Conservation (phyloP, 169 alveolate species). For the Eimeria praecox region DNA sequence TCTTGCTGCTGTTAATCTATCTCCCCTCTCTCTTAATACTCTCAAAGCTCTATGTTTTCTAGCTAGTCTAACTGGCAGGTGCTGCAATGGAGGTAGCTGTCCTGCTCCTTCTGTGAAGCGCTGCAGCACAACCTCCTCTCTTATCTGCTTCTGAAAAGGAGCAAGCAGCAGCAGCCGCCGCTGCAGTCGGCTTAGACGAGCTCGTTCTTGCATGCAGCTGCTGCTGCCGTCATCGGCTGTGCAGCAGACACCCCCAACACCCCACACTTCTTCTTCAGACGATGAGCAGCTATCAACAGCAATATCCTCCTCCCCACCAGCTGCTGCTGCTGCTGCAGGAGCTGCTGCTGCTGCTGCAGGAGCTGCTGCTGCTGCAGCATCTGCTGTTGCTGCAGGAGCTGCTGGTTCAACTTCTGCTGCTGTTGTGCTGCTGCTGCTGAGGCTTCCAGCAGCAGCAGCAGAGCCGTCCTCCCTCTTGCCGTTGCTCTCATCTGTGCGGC, state of each 20-base stretch:
- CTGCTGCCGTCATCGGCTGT: constrained; percentile 64
- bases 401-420: neutral
- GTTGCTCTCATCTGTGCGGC: neutral
- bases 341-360: neutral
- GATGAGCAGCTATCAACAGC: neutral
- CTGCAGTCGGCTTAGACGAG: constrained; percentile 64
- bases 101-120: constrained; percentile 74
- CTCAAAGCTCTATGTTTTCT: constrained; percentile 78
- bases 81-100: constrained; percentile 81
- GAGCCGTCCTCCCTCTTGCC: constrained; percentile 29
- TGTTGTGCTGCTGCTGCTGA: constrained; percentile 13
- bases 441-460: constrained; percentile 19
- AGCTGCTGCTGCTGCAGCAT: neutral
- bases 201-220: constrained; percentile 72
- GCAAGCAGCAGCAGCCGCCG: constrained; percentile 74
- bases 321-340: neutral
- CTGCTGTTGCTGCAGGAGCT: constrained; percentile 9
- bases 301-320: too few species aligned
- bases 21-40: constrained; percentile 78
- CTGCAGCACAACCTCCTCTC: constrained; percentile 69
- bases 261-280: constrained; percentile 13
- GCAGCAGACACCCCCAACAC: constrained; percentile 40
- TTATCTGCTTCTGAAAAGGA: constrained; percentile 57
- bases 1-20: constrained; percentile 36
- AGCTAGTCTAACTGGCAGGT: constrained; percentile 67